Conservation (phyloP, 768 basidiomycete species). For the Favolaschia claudopus region DNA sequence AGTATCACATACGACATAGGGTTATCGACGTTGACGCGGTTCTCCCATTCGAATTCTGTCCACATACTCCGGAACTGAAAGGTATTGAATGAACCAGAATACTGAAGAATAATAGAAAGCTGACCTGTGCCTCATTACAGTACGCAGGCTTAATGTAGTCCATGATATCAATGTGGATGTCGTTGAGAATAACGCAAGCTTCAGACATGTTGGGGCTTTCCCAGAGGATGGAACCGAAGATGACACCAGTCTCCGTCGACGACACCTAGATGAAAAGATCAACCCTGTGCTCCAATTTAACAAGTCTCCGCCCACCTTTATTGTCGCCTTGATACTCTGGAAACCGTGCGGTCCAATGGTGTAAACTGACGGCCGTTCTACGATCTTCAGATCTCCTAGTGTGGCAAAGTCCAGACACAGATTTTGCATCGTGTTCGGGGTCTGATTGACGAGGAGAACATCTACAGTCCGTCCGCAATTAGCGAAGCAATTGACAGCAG, state of each 20-base stretch:
- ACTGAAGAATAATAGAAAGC: constrained; percentile 22
- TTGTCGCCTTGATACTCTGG: constrained; percentile 98
- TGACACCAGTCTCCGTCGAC: constrained; percentile 97
- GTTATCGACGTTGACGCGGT: constrained; percentile 93
- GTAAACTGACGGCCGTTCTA: constrained; percentile 93
- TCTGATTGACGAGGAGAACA: constrained; percentile 97
- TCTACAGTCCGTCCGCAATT: constrained; percentile 57
- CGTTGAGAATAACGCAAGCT: constrained; percentile 92
- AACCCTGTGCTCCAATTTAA: background rate
- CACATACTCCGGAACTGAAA: constrained; percentile 94
- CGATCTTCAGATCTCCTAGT: constrained; percentile 94
- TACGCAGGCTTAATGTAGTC: constrained; percentile 97
- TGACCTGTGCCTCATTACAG: constrained; percentile 92
- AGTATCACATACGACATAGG: constrained; percentile 71
- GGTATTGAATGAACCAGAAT: background rate
- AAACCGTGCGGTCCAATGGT: constrained; percentile 96
- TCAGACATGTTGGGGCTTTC: constrained; percentile 89
- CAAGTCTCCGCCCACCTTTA: constrained; percentile 64
- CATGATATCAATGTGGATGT: constrained; percentile 99
- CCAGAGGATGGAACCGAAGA: constrained; percentile 98
- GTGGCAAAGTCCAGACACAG: constrained; percentile 98
- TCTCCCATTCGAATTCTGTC: constrained; percentile 99
- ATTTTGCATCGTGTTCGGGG: constrained; percentile 92
- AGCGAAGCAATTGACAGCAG: background rate
- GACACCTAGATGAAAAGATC: constrained; percentile 63